Evolutionary conservation across 2,329 filamentous ascomycete species (phyloP).

Genomic region (Erysiphe pulchra): DNA sequence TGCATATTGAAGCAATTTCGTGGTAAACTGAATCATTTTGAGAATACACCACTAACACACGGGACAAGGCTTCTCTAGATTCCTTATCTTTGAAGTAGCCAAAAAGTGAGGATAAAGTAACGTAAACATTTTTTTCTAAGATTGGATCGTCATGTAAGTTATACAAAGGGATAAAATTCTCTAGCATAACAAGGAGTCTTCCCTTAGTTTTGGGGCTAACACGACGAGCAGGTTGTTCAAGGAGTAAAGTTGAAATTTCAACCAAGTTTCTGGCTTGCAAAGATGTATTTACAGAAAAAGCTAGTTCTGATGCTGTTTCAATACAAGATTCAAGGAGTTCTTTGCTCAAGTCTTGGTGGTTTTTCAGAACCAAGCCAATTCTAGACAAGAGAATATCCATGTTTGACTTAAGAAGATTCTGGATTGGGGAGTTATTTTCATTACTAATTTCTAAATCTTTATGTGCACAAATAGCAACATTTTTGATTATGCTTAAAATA

Average conservation of each 20-base stretch:
- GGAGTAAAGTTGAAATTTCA: slow-evolving; percentile 52
- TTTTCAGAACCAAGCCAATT: slow-evolving; percentile 40
- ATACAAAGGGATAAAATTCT: slow-evolving; percentile 50
- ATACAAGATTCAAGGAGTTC: slow-evolving; percentile 59
- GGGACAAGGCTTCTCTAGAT: slow-evolving; percentile 48
- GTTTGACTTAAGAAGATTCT: slow-evolving; percentile 30
- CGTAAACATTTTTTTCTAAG: slow-evolving; percentile 40
- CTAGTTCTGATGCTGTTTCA: slow-evolving; percentile 50
- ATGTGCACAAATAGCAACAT: slow-evolving; percentile 30
- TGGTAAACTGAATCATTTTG: slow-evolving; percentile 31
- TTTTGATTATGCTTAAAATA: slow-evolving; percentile 49
- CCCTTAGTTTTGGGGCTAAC: slow-evolving; percentile 69
- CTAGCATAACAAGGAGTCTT: slow-evolving; percentile 51
- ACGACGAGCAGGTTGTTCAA: slow-evolving; percentile 60
- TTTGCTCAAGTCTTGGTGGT: slow-evolving; percentile 30
- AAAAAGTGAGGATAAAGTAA: slow-evolving; percentile 57
- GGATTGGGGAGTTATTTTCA: slow-evolving; percentile 15
- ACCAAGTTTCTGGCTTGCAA: slow-evolving; percentile 54
- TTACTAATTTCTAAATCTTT: slow-evolving; percentile 9
- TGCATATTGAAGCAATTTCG: slow-evolving; percentile 43
- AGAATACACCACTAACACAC: slow-evolving; percentile 47
- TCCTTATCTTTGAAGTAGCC: slow-evolving; percentile 67
- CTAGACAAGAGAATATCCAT: slow-evolving; percentile 36
- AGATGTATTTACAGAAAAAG: slow-evolving; percentile 39
- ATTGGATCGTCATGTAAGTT: slow-evolving; percentile 27